phyloP scores from a whole-genome alignment of 257 asterid genomes.

The Ballota nigra region DNA sequence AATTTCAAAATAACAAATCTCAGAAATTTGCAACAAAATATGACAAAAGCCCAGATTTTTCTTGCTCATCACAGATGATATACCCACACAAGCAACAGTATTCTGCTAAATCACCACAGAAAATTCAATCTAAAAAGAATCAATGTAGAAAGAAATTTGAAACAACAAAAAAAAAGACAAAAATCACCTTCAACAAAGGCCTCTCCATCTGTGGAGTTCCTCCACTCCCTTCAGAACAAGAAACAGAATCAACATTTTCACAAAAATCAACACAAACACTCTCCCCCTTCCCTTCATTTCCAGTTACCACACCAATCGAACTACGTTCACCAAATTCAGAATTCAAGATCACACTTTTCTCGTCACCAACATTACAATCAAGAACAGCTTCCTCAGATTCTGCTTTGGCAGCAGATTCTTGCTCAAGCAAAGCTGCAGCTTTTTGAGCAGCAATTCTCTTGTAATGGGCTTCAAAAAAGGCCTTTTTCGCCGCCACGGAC shows the following conservation, averaged over 20 bases:
- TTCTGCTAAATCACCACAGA: neutral
- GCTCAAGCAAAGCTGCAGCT: constrained; percentile 52
- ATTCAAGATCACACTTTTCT: constrained; percentile 12
- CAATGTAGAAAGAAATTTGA: too few species aligned
- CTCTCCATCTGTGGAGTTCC: constrained; percentile 63
- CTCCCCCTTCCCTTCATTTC: constrained; percentile 29
- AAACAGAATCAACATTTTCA: constrained; percentile 37
- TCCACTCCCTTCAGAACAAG: constrained; percentile 58
- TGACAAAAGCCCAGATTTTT: constrained; percentile 30
- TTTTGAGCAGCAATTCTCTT: constrained; percentile 82
- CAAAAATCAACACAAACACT: constrained; percentile 21
- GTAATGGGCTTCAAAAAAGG: constrained; percentile 97
- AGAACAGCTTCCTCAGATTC: constrained; percentile 23
- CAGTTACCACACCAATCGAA: neutral
- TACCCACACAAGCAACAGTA: neutral
- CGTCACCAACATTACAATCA: constrained; percentile 6
- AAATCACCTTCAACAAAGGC: constrained; percentile 69
- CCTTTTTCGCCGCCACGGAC: constrained; percentile 86
- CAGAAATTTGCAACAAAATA: neutral
- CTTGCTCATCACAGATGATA: constrained; percentile 36
- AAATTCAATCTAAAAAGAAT: neutral
- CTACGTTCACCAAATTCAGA: constrained; percentile 17
- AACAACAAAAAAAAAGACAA: neutral
- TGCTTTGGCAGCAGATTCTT: constrained; percentile 37
- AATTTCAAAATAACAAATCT: neutral